phyloP scores from a whole-genome alignment of 1,284 basidiomycete genomes.

The Moesziomyces sp. region DNA sequence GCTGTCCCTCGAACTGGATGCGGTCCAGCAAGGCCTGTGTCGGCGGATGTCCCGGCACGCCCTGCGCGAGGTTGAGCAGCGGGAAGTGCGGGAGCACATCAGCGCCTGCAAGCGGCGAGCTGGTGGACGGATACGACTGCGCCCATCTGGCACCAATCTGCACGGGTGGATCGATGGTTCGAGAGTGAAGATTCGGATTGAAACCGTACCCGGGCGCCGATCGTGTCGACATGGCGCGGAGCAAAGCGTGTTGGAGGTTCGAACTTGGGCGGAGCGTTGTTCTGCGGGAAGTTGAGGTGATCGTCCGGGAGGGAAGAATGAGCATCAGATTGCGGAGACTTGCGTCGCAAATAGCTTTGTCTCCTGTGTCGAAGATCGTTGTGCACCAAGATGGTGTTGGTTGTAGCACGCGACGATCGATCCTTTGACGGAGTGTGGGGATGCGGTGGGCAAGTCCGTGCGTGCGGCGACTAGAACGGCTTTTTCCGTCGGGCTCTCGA shows the following conservation, averaged over 20 bases:
- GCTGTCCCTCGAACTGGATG: slow-evolving; percentile 29
- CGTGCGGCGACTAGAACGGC: slow-evolving; percentile 22
- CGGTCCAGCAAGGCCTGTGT: slow-evolving; percentile 32
- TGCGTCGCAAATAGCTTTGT: too few relatives aligned
- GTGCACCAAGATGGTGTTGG: background rate
- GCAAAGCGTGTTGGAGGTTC: background rate
- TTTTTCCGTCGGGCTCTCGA: background rate
- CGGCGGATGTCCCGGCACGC: slow-evolving; percentile 55
- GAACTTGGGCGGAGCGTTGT: slow-evolving; percentile 4
- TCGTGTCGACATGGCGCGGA: slow-evolving; percentile 13
- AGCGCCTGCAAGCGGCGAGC: slow-evolving; percentile 25
- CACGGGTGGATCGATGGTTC: slow-evolving; percentile 45
- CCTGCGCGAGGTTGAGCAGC: slow-evolving; percentile 59
- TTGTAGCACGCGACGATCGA: background rate
- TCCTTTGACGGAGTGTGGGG: too few relatives aligned
- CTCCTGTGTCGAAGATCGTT: too few relatives aligned
- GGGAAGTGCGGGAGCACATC: slow-evolving; percentile 25
- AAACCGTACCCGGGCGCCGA: slow-evolving; percentile 35
- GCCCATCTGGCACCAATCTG: slow-evolving; percentile 50
- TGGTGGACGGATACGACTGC: slow-evolving; percentile 28
- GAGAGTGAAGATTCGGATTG: slow-evolving; percentile 33
- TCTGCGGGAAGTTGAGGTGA: slow-evolving; percentile 9
- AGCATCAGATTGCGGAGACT: background rate
- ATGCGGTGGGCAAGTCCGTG: slow-evolving; percentile 6
- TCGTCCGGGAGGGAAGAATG: background rate